A percentile compares a stretch with the other conserved stretches of the same genome.
Evolutionary conservation across 2,329 filamentous ascomycete species (phyloP).

Genomic region (Cryphonectria nitschkei): DNA sequence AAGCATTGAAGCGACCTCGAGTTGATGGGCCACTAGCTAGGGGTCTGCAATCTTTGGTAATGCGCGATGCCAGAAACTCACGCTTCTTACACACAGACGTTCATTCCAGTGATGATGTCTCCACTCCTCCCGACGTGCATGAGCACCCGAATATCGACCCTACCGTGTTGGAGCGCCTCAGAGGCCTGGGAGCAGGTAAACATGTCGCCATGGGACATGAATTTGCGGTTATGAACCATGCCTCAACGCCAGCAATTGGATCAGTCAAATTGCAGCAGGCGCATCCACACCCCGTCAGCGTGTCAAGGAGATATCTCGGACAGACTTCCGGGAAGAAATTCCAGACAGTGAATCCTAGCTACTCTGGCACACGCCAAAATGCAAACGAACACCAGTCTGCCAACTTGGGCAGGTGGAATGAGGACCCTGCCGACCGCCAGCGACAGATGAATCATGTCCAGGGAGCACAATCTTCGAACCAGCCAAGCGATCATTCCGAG

Average conservation of each 20-base stretch:
- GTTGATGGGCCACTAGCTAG: not conserved
- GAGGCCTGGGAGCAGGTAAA: not conserved
- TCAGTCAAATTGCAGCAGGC: not conserved
- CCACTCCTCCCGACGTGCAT: not conserved
- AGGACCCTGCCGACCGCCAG: not conserved
- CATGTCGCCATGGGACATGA: not conserved
- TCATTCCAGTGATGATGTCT: slow-evolving; percentile 16
- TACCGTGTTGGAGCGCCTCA: slow-evolving; percentile 1
- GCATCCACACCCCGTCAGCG: not conserved
- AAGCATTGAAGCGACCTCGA: not conserved
- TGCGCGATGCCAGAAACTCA: not conserved
- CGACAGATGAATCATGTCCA: not conserved
- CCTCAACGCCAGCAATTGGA: not conserved
- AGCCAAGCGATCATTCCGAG: slow-evolving; percentile 10
- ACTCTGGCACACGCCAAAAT: not conserved
- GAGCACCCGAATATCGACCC: not conserved
- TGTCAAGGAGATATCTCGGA: not conserved
- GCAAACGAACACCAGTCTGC: not conserved
- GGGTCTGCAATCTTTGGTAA: not conserved
- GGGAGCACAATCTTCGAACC: not conserved
- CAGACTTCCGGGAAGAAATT: not conserved
- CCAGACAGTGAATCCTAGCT: not conserved
- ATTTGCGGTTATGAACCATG: too few relatives aligned
- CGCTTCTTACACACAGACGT: not conserved
- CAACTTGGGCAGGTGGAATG: not conserved